phyloP scores from a whole-genome alignment of 192 early-diverging fungal genomes.

The Diversispora eburnea region DNA sequence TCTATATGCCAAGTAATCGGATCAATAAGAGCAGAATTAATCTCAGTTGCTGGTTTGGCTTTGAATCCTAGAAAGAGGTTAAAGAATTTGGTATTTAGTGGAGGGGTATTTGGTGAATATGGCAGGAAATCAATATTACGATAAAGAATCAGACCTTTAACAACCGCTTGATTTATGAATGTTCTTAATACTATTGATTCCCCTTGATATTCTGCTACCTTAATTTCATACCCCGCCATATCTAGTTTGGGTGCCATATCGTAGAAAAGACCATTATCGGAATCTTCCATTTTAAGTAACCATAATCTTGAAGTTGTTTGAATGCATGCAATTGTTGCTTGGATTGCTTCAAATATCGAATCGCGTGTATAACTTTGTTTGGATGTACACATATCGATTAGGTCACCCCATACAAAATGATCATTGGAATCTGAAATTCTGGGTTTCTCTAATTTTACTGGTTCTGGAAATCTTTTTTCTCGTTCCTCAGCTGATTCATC shows the following conservation, averaged over 20 bases:
- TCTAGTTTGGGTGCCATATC: conserved; percentile 8
- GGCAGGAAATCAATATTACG: background rate
- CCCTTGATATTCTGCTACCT: background rate
- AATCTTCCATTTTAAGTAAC: conserved; percentile 8
- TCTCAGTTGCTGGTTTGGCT: background rate
- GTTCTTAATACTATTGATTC: background rate
- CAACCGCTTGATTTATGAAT: background rate
- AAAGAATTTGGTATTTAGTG: background rate
- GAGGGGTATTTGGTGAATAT: background rate
- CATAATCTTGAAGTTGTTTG: conserved; percentile 5
- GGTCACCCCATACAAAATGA: background rate
- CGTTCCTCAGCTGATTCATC: background rate
- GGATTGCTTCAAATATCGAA: conserved; percentile 17
- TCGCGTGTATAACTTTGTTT: background rate
- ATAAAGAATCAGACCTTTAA: conserved; percentile 16
- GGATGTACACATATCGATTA: background rate
- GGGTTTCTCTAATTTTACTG: background rate
- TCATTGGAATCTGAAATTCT: conserved; percentile 13
- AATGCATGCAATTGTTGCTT: background rate
- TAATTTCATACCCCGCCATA: conserved; percentile 8
- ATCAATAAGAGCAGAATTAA: conserved; percentile 13
- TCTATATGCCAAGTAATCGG: conserved; percentile 14
- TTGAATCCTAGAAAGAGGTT: conserved; percentile 19
- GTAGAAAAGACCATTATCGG: conserved; percentile 4
- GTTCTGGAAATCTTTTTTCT: background rate